Base-by-base conservation (phyloP, 169 alveolate species). In the Eimeria sp. region DNA sequence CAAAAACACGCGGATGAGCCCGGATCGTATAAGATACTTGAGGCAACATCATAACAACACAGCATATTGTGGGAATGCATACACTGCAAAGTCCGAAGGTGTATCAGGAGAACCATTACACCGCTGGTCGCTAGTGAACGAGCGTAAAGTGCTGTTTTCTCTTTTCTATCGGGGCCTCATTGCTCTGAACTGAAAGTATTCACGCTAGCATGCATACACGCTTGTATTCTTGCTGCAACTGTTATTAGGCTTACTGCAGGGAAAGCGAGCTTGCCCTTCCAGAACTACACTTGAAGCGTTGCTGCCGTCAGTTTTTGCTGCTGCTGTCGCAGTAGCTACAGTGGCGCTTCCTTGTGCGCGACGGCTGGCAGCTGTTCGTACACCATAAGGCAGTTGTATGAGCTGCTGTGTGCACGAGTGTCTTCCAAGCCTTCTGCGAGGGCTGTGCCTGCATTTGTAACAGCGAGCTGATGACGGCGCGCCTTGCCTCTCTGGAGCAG, bases 401-500 rank as follows among this genome's bases (percentile, higher is more conserved):
- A 1, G 78, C 45, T 14, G 22, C 49, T 70, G 49, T 70, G 45
- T 70, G 49, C 78, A 70, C 47, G 13, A 70, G 30, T 49, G 78
- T 70, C 49, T 70, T 70, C 22, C 47, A 70, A 30, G 49, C 78
- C 78, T 67, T 67, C 78, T 72, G 82, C 82, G 82, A 72, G 40
- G 13, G 82, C 82, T 10, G 40, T 11, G 54, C 82, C 54, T 13
- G 82, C 82, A 13, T 2, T 72, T 72, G 82, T 34, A 72, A 11
- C 82, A 34, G 54, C 27, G 54, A 51, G 54, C 54, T 72, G 49
- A 5, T 72, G 54, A 72, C 82, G 51, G 82, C 40, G 82, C 54
- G 49, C 51, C 82, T 72, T 16, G 82, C 82, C 54, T 72, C n/a
- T 51, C 13, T 72, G 27, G 18, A 67, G 76, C 47, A 67, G 47